Conservation (phyloP, 164 flowering plant species). For the Magnolia kwangsiensis region DNA sequence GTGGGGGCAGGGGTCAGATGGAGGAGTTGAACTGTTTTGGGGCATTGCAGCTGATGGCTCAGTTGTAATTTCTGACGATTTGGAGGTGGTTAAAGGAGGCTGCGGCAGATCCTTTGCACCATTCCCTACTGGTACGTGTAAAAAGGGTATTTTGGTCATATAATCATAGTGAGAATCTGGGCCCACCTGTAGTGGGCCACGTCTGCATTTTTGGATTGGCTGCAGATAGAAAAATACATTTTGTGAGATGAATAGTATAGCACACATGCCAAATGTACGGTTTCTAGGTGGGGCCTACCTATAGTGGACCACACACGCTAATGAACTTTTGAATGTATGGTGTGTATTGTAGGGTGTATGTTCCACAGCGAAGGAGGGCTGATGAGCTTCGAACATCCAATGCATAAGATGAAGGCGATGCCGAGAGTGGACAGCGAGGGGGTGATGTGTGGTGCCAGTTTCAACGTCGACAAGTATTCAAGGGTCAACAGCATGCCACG, state of each 20-base stretch:
- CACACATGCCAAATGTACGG: background rate
- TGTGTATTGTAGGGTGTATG: slow-evolving; percentile 57
- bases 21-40: slow-evolving; percentile 44
- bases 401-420: slow-evolving; percentile 86
- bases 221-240: background rate
- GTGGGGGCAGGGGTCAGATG: slow-evolving; percentile 4
- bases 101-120: slow-evolving; percentile 95
- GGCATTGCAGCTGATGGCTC: slow-evolving; percentile 93
- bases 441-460: slow-evolving; percentile 76
- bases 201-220: background rate
- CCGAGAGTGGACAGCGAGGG: slow-evolving; percentile 90
- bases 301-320: too few relatives aligned
- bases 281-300: too few relatives aligned
- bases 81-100: slow-evolving; percentile 64
- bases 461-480: slow-evolving; percentile 72
- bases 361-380: slow-evolving; percentile 84
- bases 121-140: slow-evolving; percentile 62
- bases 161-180: too few relatives aligned
- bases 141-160: background rate
- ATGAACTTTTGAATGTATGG: background rate
- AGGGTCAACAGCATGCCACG: slow-evolving; percentile 75
- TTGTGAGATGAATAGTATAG: too few relatives aligned
- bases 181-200: background rate
- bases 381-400: slow-evolving; percentile 94
- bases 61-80: slow-evolving; percentile 72